Percentiles rank a stretch among this genome's conserved stretches.
phyloP scores from a whole-genome alignment of 108 stramenopile genomes.

The Epithemia pelagica region DNA sequence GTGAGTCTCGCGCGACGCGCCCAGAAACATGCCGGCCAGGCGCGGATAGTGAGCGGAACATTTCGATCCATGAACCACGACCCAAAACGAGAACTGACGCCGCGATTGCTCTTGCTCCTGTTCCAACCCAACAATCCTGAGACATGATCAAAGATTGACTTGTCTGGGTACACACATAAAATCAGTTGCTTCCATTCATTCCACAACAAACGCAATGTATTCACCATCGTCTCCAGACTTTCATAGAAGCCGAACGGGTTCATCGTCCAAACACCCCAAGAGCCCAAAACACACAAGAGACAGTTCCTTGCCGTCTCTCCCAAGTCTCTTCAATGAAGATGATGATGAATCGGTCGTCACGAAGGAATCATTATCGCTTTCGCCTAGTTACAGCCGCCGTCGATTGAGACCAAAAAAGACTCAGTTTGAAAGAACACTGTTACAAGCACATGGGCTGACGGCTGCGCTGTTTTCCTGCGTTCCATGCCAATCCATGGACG shows the following conservation, averaged over 20 bases:
- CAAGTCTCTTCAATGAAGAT: not conserved
- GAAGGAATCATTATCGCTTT: not conserved
- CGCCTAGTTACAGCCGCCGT: not conserved
- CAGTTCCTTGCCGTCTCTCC: not conserved
- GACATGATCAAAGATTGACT: no score
- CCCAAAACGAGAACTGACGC: no score
- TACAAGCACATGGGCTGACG: not conserved
- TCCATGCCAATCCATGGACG: not conserved
- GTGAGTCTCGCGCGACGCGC: no score
- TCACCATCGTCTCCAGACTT: not conserved
- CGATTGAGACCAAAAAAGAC: not conserved
- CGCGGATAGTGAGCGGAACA: no score
- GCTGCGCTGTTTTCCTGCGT: not conserved
- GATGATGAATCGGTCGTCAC: not conserved
- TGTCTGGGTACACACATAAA: no score
- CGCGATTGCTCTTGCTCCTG: no score
- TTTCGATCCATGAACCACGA: no score
- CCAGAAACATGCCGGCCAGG: no score
- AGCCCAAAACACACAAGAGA: not conserved
- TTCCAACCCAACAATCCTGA: no score
- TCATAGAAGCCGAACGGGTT: not conserved
- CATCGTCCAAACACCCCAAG: not conserved
- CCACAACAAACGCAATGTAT: no score
- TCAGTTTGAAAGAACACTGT: not conserved
- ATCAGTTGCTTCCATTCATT: no score